Base-by-base conservation (phyloP, 768 basidiomycete species). In the Stropharia rugosoannulata region DNA sequence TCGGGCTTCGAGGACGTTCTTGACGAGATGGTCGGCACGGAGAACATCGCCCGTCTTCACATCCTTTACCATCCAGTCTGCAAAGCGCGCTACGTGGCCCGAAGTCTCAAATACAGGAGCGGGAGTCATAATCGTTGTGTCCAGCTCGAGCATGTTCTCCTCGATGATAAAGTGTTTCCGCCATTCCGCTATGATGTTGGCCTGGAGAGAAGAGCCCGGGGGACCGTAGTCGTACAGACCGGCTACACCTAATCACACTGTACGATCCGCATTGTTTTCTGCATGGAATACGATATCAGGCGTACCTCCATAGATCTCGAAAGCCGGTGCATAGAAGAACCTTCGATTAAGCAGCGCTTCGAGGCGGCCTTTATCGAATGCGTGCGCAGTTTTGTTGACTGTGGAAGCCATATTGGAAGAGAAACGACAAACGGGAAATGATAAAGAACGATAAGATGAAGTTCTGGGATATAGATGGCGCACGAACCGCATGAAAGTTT, bases 31-130 rank as follows among this genome's bases (percentile, higher is more conserved):
- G 70, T 98, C 95, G 22, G 96, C 96, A 43, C 96, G 88, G 64
- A 97, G 85, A 46, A 98, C 95, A 65, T 98, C 95, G 43, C 95
- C 94, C n/a, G 90, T 95, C 76, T 92, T 86, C 22, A 78, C 76
- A 64, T 98, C 96, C 76, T 96, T 97, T 66, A 93, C 92, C 96
- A 98, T 98, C 96, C 95, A 99, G 68, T 99, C 97, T 5, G 96
- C 93, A 68, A 98, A 99, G 61, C 95, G 85, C 41, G 95, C 95
- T 58, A 98, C 96, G 74, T 98, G 97, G 27, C 97, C 95, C 35
- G 95, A 98, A 0, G 96, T 87, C 72, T 97, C 95, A 68, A 98
- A 95, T 9, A 98, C 95, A 11, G 94, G 78, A 2, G 91, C 83
- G 13, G 96, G 90, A 0, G 96, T 98, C 88, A 98, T 97, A 74